Evolutionary conservation across 352 stramenopile genomes (phyloP).

Genomic region (Phytopythium litorale): DNA sequence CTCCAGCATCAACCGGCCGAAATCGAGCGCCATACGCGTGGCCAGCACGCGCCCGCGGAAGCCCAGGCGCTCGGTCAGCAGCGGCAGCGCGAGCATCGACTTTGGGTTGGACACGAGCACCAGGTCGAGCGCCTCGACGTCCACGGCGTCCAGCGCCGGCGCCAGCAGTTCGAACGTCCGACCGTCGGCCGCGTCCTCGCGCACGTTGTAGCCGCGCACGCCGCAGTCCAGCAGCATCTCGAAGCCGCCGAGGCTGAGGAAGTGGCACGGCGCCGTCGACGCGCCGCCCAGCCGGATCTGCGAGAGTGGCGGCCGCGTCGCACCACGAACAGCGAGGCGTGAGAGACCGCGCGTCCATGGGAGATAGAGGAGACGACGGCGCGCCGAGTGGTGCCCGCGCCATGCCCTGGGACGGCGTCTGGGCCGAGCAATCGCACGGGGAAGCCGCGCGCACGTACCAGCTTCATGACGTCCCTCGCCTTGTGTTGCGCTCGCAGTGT

Average conservation of each 20-base stretch:
- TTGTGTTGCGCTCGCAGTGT: neutral
- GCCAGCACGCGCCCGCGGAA: conserved; percentile 75
- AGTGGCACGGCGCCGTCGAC: conserved; percentile 73
- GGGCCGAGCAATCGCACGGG: neutral
- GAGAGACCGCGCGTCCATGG: neutral
- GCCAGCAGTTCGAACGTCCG: conserved; percentile 24
- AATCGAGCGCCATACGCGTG: conserved; percentile 63
- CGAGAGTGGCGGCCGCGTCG: neutral
- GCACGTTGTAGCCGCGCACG: conserved; percentile 21
- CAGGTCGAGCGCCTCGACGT: conserved; percentile 62
- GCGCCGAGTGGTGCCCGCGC: neutral
- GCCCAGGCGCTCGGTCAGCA: conserved; percentile 68
- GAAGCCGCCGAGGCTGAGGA: conserved; percentile 73
- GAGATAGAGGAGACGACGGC: neutral
- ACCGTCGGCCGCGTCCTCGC: neutral
- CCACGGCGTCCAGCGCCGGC: conserved; percentile 39
- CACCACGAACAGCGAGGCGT: neutral
- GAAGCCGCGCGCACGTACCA: neutral
- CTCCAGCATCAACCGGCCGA: conserved; percentile 67
- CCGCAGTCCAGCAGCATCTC: conserved; percentile 83
- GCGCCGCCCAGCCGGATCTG: conserved; percentile 75
- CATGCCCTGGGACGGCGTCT: neutral
- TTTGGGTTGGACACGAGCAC: conserved; percentile 73
- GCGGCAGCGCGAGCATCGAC: conserved; percentile 64
- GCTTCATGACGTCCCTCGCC: neutral